These are phyloP conservation scores for Amesomyces nigricolor DNA, from an alignment of 2,329 filamentous ascomycete species.

Conservation along the genomic window DNA sequence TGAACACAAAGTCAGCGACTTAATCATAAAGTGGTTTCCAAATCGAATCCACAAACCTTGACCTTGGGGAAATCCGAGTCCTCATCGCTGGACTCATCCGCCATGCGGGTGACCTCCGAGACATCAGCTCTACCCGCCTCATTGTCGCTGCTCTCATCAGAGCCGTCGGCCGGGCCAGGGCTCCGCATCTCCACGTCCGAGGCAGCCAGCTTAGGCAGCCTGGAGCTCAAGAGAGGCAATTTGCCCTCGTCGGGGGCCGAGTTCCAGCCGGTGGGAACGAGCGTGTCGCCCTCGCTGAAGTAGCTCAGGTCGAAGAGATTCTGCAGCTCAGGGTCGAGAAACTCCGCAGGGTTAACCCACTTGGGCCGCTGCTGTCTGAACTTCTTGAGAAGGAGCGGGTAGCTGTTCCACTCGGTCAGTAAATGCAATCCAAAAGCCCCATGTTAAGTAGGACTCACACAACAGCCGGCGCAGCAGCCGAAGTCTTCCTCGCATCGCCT, in stretches of 20 bases:
- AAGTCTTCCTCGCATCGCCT: constrained; percentile 32
- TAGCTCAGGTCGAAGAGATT: constrained; percentile 74
- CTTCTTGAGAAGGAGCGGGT: constrained; percentile 35
- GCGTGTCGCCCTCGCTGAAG: constrained; percentile 50
- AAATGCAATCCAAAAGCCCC: neutral
- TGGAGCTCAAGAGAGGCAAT: constrained; percentile 49
- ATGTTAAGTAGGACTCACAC: constrained; percentile 25
- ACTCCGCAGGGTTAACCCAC: constrained; percentile 48
- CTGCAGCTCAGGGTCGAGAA: constrained; percentile 58
- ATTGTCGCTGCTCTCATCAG: constrained; percentile 51
- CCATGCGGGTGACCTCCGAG: constrained; percentile 47
- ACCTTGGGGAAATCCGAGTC: constrained; percentile 34
- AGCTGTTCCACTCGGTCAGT: constrained; percentile 14
- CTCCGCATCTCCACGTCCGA: constrained; percentile 45
- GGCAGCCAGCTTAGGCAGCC: constrained; percentile 39
- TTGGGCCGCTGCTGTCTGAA: constrained; percentile 48
- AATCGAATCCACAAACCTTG: constrained; percentile 32
- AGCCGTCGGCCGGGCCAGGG: constrained; percentile 43
- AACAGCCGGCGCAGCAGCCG: constrained; percentile 20
- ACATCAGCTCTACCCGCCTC: constrained; percentile 35
- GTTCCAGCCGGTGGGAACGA: constrained; percentile 66
- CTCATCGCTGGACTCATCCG: constrained; percentile 54
- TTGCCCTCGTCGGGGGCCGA: constrained; percentile 52
- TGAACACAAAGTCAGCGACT: constrained; percentile 11
- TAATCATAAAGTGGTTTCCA: neutral